Base-by-base conservation (phyloP, 1,139 yeast genomes). In the Kurtzmaniella quercitrusa region DNA sequence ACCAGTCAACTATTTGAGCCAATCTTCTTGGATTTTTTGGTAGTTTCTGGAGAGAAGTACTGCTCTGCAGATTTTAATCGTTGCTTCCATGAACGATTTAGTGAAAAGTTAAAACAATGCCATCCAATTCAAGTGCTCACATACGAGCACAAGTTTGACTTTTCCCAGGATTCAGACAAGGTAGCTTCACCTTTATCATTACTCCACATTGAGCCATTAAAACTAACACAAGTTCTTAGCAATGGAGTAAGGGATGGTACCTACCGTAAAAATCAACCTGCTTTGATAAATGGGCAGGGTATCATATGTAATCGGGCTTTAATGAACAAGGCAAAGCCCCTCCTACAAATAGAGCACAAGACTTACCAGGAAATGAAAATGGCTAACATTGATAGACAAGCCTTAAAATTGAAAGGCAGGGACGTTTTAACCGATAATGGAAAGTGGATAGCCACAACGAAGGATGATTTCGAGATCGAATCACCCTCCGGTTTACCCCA, bases 211-310 rank as follows among this genome's bases (percentile, higher is more conserved):
- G 61, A 59, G 1, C 60, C 61, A 2, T 46, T 54, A 1, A 48
- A 53, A 1, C 43, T 53, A 3, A 49, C 54, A 1, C 79, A 80
- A 47, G 73, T 74, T 3, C 60, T 80, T 21, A 65, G 76, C 36
- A 77, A 76, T 51, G 84, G 83, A 0, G 76, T 78, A 3, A 74
- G 66, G 45, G 76, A 76, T 47, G 85, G 85, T 0, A 65, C 70
- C 14, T 71, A 54, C 45, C 52, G 67, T 2, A 79, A 75, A 53
- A 70, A 64, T 34, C 65, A 63, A 42, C 72, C 74, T 0, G 69
- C 82, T 0, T 59, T 67, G 36, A 53, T 52, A 12, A 67, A 72
- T n/a, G 80, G 82, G 2, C 76, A 72, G 39, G 67, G 78, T 40
- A 37, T 56, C 6, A 43, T 74, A 3, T 69, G 77, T 45, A 68